These are phyloP conservation scores for Jacaranda mimosifolia DNA, from an alignment of 257 asterid species.

Conservation along the genomic window DNA sequence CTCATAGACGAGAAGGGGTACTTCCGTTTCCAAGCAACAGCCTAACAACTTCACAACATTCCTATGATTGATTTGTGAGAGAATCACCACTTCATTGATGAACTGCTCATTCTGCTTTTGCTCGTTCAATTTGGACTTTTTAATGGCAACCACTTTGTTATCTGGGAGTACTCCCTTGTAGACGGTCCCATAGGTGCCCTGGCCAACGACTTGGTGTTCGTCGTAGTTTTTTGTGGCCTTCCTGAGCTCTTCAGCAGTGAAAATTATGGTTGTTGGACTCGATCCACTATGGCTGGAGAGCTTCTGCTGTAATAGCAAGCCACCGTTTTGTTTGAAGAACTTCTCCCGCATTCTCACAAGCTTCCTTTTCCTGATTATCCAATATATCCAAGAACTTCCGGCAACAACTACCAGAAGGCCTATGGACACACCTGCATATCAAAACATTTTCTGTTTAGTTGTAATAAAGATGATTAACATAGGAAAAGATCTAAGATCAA, in stretches of 20 bases:
- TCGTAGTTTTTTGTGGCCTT: constrained; percentile 54
- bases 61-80: constrained; percentile 51
- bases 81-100: constrained; percentile 47
- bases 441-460: not conserved
- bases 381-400: constrained; percentile 42
- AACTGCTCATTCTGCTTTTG: constrained; percentile 47
- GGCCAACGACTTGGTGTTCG: constrained; percentile 35
- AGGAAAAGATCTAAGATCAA: too few species aligned
- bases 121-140: constrained; percentile 42
- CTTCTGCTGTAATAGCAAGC: constrained; percentile 40
- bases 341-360: constrained; percentile 41
- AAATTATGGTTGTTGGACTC: constrained; percentile 29
- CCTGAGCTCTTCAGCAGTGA: constrained; percentile 45
- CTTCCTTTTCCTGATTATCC: constrained; percentile 40
- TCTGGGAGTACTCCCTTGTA: constrained; percentile 46
- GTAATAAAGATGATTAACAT: too few species aligned
- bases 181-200: constrained; percentile 46
- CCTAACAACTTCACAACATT: constrained; percentile 55
- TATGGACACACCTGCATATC: not conserved
- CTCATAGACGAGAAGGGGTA: constrained; percentile 54
- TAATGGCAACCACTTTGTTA: constrained; percentile 46
- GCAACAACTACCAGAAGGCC: constrained; percentile 33
- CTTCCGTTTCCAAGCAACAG: constrained; percentile 52
- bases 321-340: constrained; percentile 54
- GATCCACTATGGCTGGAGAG: not conserved